Percentiles rank a stretch among this genome's conserved stretches.
Evolutionary conservation across 2,329 filamentous ascomycete species (phyloP).

Genomic region (Calonectria leucothoes): DNA sequence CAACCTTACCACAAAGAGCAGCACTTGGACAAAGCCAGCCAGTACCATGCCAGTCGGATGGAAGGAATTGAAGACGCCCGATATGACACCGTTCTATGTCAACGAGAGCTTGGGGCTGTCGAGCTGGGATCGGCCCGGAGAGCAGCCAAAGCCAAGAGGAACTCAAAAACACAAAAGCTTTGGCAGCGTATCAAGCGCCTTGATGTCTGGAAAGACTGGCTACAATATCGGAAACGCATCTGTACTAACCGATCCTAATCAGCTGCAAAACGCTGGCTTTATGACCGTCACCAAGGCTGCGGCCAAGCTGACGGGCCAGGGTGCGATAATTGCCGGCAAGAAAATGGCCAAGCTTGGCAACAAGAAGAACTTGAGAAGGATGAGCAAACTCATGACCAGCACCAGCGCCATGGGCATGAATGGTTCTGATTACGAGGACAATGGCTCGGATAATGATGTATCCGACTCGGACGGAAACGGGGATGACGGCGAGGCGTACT

Average conservation of each 20-base stretch:
- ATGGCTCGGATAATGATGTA: conserved; percentile 3
- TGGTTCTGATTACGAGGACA: not conserved
- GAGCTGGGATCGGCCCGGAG: conserved; percentile 42
- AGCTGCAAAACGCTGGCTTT: conserved; percentile 18
- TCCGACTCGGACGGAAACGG: conserved; percentile 21
- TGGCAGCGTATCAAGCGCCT: not conserved
- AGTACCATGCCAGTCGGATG: conserved; percentile 39
- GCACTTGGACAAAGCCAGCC: conserved; percentile 37
- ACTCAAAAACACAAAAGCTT: not conserved
- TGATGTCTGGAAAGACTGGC: not conserved
- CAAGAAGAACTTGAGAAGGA: conserved; percentile 39
- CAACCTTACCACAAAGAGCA: conserved; percentile 34
- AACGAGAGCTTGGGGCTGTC: conserved; percentile 39
- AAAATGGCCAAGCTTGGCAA: conserved; percentile 44
- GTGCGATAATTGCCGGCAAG: conserved; percentile 16
- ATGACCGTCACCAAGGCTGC: conserved; percentile 37
- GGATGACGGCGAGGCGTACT: conserved; percentile 11
- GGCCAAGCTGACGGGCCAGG: conserved; percentile 10
- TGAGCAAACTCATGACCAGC: conserved; percentile 30
- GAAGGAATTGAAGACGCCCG: conserved; percentile 43
- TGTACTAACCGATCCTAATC: not conserved
- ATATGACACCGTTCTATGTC: conserved; percentile 40
- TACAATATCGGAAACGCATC: not conserved
- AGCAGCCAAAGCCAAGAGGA: conserved; percentile 31
- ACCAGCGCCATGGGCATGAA: not conserved